phyloP scores from a whole-genome alignment of 2,329 filamentous ascomycete species.

The Rhynchosporium agropyri region DNA sequence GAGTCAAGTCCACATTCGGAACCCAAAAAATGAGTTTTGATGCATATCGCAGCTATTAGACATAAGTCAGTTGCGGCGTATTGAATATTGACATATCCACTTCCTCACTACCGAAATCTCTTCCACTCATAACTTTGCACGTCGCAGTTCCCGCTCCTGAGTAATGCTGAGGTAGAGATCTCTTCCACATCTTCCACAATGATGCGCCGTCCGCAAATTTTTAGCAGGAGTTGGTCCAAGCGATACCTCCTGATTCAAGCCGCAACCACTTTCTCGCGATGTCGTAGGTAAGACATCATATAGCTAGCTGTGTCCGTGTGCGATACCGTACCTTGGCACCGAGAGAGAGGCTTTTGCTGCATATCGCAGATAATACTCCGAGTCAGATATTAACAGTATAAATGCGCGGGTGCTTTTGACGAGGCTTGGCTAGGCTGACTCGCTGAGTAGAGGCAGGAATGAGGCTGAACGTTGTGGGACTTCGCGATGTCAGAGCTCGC shows the following conservation, averaged over 20 bases:
- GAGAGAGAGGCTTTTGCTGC: conserved; percentile 8
- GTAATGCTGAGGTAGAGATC: not conserved
- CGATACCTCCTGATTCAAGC: too few relatives aligned
- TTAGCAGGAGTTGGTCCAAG: conserved; percentile 5
- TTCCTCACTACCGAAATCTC: not conserved
- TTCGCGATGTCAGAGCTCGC: not conserved
- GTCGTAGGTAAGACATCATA: conserved; percentile 3
- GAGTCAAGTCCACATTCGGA: not conserved
- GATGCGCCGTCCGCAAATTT: too few relatives aligned
- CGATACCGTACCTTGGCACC: not conserved
- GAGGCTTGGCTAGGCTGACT: not conserved
- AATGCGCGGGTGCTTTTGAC: conserved; percentile 1
- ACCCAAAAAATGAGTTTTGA: not conserved
- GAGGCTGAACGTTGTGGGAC: not conserved
- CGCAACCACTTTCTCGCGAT: conserved; percentile 1
- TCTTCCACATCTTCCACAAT: not conserved
- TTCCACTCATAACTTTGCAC: not conserved
- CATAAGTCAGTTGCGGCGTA: not conserved
- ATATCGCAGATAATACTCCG: conserved; percentile 15
- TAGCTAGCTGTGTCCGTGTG: not conserved
- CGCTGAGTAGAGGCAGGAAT: not conserved
- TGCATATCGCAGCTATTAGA: not conserved
- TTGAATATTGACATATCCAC: not conserved
- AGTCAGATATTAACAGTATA: conserved; percentile 5
- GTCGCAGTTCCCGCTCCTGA: conserved; percentile 1